Percentiles rank a stretch among this genome's conserved stretches.
phyloP scores from a whole-genome alignment of 768 basidiomycete species.

The Pisolithus marmoratus region DNA sequence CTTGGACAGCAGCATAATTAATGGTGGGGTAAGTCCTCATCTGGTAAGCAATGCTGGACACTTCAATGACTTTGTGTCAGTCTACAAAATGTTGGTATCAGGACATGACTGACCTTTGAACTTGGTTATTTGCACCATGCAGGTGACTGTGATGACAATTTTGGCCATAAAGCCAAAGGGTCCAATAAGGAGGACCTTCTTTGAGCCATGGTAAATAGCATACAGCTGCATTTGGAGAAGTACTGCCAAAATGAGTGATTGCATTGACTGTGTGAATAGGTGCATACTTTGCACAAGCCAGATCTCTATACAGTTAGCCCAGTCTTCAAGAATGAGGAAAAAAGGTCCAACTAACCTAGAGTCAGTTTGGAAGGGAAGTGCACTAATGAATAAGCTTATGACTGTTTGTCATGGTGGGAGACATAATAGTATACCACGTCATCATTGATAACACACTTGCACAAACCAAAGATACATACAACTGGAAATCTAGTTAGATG shows the following conservation, averaged over 20 bases:
- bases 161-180: slow-evolving; percentile 31
- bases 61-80: not conserved
- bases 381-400: not conserved
- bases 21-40: not conserved
- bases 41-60: not conserved
- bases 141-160: not conserved
- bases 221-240: slow-evolving; percentile 61
- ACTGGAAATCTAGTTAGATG: too few relatives aligned
- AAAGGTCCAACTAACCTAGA: not conserved
- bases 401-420: not conserved
- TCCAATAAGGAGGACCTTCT: slow-evolving; percentile 44
- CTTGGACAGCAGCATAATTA: not conserved
- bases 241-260: slow-evolving; percentile 25
- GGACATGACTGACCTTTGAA: not conserved
- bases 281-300: not conserved
- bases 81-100: not conserved
- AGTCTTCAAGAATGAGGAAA: not conserved
- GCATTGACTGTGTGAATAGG: not conserved
- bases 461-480: too few relatives aligned
- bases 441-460: too few relatives aligned
- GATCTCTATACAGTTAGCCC: not conserved
- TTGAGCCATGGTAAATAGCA: slow-evolving; percentile 52
- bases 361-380: not conserved
- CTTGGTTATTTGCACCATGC: not conserved
- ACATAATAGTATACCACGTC: too few relatives aligned